Conservation (phyloP, 2,329 filamentous ascomycete species). For the Phialophora macrospora region DNA sequence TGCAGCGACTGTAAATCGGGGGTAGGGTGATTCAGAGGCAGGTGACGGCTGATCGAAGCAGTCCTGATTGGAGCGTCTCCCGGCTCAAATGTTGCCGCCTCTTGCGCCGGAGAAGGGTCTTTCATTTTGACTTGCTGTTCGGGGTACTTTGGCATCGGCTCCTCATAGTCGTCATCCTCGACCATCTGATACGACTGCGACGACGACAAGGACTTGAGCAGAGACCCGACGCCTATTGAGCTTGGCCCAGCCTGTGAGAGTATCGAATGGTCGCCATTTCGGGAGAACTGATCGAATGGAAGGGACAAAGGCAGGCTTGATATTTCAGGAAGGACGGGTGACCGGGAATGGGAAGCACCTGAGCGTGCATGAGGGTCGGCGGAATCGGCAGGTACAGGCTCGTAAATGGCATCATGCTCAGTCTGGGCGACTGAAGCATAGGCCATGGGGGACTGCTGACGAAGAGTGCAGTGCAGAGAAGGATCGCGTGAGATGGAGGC, state of each 20-base stretch:
- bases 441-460: conserved; percentile 26
- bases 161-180: conserved; percentile 53
- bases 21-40: conserved; percentile 54
- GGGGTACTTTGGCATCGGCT: conserved; percentile 37
- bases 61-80: conserved; percentile 40
- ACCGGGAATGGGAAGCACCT: conserved; percentile 14
- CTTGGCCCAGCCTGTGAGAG: conserved; percentile 15
- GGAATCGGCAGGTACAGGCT: conserved; percentile 12
- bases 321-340: conserved; percentile 25
- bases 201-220: conserved; percentile 47
- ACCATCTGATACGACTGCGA: conserved; percentile 52
- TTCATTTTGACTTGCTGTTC: conserved; percentile 24
- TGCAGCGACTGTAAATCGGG: conserved; percentile 57
- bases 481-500: conserved; percentile 21
- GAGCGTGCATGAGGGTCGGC: conserved; percentile 11
- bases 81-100: conserved; percentile 25
- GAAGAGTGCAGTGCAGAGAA: conserved; percentile 1
- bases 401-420: conserved; percentile 28
- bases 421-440: conserved; percentile 34
- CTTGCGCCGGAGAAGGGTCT: conserved; percentile 15
- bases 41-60: conserved; percentile 48
- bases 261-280: conserved; percentile 22
- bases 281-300: conserved; percentile 22
- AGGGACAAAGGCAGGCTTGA: conserved; percentile 27
- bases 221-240: conserved; percentile 40